Conservation (phyloP, 345 rosid species). For the Eutrema heterophyllum region DNA sequence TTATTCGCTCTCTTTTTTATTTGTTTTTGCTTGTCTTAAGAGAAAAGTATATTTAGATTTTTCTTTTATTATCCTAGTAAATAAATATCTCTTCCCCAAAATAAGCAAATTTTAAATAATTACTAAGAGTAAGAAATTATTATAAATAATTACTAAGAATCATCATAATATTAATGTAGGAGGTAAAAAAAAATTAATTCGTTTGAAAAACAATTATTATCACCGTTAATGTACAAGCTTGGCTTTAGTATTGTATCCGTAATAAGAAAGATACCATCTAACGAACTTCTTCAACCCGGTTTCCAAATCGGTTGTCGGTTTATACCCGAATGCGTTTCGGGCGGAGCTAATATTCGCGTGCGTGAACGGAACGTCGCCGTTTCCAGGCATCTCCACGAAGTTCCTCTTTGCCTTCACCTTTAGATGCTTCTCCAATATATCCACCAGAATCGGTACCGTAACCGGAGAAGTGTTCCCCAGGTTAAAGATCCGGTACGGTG, state of each 20-base stretch:
- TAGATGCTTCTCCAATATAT: conserved; percentile 62
- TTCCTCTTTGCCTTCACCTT: conserved; percentile 62
- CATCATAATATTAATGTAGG: neutral
- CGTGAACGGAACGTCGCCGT: conserved; percentile 90
- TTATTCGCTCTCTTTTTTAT: neutral
- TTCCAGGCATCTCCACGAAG: conserved; percentile 67
- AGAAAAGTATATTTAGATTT: conserved; percentile 7
- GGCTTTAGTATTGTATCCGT: conserved; percentile 58
- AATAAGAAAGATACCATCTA: conserved; percentile 72
- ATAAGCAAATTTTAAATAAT: neutral
- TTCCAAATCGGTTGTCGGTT: conserved; percentile 79
- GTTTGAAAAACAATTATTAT: neutral
- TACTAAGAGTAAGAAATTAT: conserved; percentile 3
- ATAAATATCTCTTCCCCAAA: neutral
- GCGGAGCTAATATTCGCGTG: conserved; percentile 81
- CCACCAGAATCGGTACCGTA: conserved; percentile 64
- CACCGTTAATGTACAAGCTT: conserved; percentile 41
- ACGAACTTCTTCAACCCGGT: conserved; percentile 82
- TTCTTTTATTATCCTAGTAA: neutral
- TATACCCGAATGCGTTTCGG: conserved; percentile 57
- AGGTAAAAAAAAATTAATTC: conserved; percentile 5
- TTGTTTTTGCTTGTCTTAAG: neutral
- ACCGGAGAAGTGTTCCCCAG: conserved; percentile 82
- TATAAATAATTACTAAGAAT: neutral
- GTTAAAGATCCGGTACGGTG: conserved; percentile 63